Base-by-base conservation (phyloP, 2,329 filamentous ascomycete species). In the Sclerotiophoma versabilis region DNA sequence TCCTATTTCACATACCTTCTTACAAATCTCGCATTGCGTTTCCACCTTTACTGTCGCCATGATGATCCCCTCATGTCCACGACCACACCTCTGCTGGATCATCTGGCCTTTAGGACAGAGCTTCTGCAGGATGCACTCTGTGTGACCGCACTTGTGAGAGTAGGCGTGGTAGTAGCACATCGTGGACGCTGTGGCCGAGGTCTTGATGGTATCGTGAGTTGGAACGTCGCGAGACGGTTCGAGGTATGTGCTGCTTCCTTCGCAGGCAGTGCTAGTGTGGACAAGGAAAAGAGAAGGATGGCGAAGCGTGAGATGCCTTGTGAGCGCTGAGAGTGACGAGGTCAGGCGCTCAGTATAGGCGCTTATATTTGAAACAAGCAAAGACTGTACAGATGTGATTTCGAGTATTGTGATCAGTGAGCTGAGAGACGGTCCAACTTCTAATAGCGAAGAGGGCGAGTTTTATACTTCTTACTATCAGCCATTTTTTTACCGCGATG, bases 131-230 rank as follows among this genome's bases (percentile, higher is more conserved):
- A 72, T 52, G 62, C 72, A 78, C 50, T 72, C 68, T 14, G 76
- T 78, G 63, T 80, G 78, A 37, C 77, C 77, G 64, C 78, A 80
- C 12, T 68, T 64, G 68, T 80, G 74, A 3, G 69, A 73, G 69
- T 80, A 78, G 41, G 78, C 78, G 65, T 80, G 79, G 67, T 79
- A 80, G 65, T 73, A 77, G 69, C 78, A 80, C 78, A 80, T 80
- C n/a, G 26, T 63, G 49, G 12, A 34, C 14, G 26, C 20, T 26
- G 3, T 33, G 17, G 23, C 26, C 14, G 12, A 20, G 8, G n/a
- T 10, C 5, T 15, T 1, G 10, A 15, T 4, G 17, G 11, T 8
- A 4, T 14, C 15, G 6, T 14, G 11, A 12, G 5, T 26, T 19
- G 23, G 23, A 9, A 20, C 17, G 22, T n/a, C 5, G n/a, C 6